These are phyloP conservation scores for Coemansia sp. DNA, from an alignment of 192 early-diverging fungal genomes.

Conservation along the genomic window DNA sequence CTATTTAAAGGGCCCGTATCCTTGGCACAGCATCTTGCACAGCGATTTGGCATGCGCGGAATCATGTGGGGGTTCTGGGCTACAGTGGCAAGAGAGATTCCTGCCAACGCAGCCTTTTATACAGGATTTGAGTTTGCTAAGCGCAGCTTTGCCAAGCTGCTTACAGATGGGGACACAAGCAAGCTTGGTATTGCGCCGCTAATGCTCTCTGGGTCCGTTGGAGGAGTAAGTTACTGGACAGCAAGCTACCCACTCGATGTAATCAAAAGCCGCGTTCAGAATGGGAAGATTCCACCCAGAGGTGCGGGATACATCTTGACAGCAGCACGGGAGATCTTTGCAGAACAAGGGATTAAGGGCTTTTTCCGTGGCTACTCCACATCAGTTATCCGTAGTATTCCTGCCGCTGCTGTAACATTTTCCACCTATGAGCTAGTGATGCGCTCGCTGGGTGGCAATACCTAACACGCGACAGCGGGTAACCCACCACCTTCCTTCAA, in stretches of 20 bases:
- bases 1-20: constrained; percentile 63
- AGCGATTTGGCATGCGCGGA: constrained; percentile 72
- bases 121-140: constrained; percentile 79
- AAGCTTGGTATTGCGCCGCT: constrained; percentile 57
- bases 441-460: constrained; percentile 15
- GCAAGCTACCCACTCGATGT: constrained; percentile 85
- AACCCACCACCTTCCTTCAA: too few species aligned
- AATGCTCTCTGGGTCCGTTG: constrained; percentile 78
- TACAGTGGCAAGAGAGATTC: constrained; percentile 75
- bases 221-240: constrained; percentile 80
- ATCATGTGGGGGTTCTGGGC: constrained; percentile 81
- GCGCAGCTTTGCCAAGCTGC: constrained; percentile 58
- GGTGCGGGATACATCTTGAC: constrained; percentile 62
- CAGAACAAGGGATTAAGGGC: constrained; percentile 59
- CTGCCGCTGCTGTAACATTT: constrained; percentile 80
- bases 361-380: constrained; percentile 71
- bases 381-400: constrained; percentile 58
- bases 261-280: constrained; percentile 77
- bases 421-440: constrained; percentile 67
- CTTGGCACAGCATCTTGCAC: constrained; percentile 64
- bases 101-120: constrained; percentile 86
- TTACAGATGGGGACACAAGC: constrained; percentile 46
- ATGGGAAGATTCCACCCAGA: constrained; percentile 59
- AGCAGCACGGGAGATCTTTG: constrained; percentile 56
- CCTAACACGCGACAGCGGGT: neutral